Base-by-base conservation (phyloP, 805 yeast genomes). In the Maudiozyma barnettii region DNA sequence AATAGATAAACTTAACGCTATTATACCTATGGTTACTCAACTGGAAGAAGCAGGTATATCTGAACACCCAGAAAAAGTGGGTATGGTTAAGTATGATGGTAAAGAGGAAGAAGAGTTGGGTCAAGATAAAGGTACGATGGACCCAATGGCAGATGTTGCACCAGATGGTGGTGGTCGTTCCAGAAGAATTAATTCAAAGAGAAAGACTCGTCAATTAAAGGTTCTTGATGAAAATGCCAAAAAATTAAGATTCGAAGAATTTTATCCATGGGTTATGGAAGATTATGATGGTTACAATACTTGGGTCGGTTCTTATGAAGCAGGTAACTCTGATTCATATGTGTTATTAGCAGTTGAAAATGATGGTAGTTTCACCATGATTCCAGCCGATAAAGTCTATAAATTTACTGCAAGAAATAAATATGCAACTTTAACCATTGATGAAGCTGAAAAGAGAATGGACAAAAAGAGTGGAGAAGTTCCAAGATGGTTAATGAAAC, bases 231-330 rank as follows among this genome's bases (percentile, higher is more conserved):
- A 90, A 56, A 78, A 78, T 8, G 90, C 87, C 51, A 76, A 91
- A 52, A 83, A 80, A 60, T 71, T 93, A 52, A 75, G 98, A 61
- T 93, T 91, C 62, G 99, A 93, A 68, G 99, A 93, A 67, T 87
- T 83, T 64, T 91, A 86, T 58, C 99, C 99, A 0, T 93, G 99
- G 99, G 95, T 93, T 16, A 71, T 93, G 74, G 99, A 93, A 68
- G 99, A 93, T 67, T 91, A 85, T 64, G 96, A 89, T 59, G 96
- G 95, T 41, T 76, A 78, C 51, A 91, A 93, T 61, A 91, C 95
- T 0, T 93, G 87, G 84, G 97, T 90, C 18, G 96, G 98, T 35
- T 84, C 82, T 56, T 93, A 87, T 67, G 99, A 93, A 69, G 98
- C 97, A 1, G 83, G 82, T 31, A 77, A 78, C 46, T 78, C 89